phyloP scores from a whole-genome alignment of 2,329 filamentous ascomycete genomes.

The Stromatinia cepivora region DNA sequence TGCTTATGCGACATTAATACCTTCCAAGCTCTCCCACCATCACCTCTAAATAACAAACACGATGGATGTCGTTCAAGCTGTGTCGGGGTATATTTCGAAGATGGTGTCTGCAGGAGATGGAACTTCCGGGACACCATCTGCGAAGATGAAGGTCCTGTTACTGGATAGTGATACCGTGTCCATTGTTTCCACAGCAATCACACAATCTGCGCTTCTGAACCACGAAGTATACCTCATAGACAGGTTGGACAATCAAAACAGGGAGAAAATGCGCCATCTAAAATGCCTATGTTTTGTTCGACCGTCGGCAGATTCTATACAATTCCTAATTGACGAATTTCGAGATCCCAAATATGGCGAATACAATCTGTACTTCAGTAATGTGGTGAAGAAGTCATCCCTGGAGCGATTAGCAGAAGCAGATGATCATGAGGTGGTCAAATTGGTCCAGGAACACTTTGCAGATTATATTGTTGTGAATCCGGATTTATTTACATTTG shows the following conservation, averaged over 20 bases:
- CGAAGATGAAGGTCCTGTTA: conserved; percentile 98
- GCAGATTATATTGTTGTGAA: conserved; percentile 96
- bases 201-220: conserved; percentile 89
- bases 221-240: conserved; percentile 98
- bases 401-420: conserved; percentile 92
- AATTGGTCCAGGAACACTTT: conserved; percentile 91
- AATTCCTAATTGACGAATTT: conserved; percentile 91
- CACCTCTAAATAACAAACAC: conserved; percentile 34
- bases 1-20: conserved; percentile 9
- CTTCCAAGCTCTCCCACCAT: background rate
- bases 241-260: conserved; percentile 81
- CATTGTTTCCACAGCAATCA: conserved; percentile 92
- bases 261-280: conserved; percentile 98
- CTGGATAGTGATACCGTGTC: conserved; percentile 91
- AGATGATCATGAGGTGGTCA: conserved; percentile 96
- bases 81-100: conserved; percentile 93
- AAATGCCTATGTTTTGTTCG: conserved; percentile 91
- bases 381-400: conserved; percentile 94
- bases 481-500: conserved; percentile 84
- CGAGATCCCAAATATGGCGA: conserved; percentile 96
- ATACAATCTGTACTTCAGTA: conserved; percentile 97
- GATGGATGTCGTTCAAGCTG: conserved; percentile 94
- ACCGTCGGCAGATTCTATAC: conserved; percentile 88
- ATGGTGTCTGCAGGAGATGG: conserved; percentile 86
- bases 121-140: conserved; percentile 63